Conservation (phyloP, 768 basidiomycete species). For the Coprinopsis strossmayeri region DNA sequence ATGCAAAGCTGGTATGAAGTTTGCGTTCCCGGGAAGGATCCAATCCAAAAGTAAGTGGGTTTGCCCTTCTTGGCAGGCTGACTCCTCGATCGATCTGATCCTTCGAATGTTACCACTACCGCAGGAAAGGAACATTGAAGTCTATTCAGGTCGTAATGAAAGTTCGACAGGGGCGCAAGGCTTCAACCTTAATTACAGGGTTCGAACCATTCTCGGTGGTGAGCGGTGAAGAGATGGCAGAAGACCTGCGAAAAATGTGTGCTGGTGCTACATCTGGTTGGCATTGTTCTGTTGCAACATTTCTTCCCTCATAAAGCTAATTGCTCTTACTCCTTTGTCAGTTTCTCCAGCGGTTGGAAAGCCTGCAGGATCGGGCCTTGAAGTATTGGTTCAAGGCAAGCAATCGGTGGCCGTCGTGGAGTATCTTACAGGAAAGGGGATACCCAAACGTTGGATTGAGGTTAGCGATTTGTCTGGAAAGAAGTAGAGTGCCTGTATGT, state of each 20-base stretch:
- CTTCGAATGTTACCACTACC: neutral
- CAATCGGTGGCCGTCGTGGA: slow-evolving; percentile 63
- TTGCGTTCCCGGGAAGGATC: slow-evolving; percentile 45
- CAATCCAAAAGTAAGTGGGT: slow-evolving; percentile 57
- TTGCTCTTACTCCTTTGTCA: slow-evolving; percentile 21
- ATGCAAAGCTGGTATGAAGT: slow-evolving; percentile 82
- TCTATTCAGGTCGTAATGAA: slow-evolving; percentile 69
- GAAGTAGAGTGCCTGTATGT: slow-evolving; percentile 31
- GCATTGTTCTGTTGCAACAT: slow-evolving; percentile 16
- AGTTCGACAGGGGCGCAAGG: slow-evolving; percentile 71
- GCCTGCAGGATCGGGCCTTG: slow-evolving; percentile 39
- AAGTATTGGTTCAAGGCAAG: slow-evolving; percentile 84
- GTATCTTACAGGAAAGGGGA: slow-evolving; percentile 59
- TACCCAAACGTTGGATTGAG: slow-evolving; percentile 81
- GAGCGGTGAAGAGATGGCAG: slow-evolving; percentile 65
- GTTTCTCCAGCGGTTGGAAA: slow-evolving; percentile 60
- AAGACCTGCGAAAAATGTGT: slow-evolving; percentile 70
- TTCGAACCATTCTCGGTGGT: slow-evolving; percentile 72
- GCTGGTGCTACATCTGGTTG: slow-evolving; percentile 74
- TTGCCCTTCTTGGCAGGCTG: no score
- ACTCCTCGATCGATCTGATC: no score
- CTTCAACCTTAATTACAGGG: slow-evolving; percentile 68
- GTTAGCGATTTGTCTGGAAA: slow-evolving; percentile 39
- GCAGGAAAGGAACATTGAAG: slow-evolving; percentile 70
- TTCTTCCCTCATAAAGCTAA: neutral